These are phyloP conservation scores for Echeveria elegans DNA, from an alignment of 164 flowering plant species.

Conservation along the genomic window DNA sequence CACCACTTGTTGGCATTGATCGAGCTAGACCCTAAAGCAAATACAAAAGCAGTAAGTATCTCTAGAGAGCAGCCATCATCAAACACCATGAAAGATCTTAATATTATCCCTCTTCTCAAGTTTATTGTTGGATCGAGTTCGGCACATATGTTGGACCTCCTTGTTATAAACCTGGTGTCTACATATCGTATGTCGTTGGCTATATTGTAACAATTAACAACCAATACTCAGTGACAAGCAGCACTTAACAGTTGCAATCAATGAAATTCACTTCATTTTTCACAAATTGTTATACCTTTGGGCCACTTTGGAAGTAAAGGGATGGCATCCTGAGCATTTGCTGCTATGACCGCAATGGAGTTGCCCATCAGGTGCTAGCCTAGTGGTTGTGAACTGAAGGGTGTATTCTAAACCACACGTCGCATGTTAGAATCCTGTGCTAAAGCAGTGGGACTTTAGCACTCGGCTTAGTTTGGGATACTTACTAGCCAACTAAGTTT, in stretches of 20 bases:
- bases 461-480: slow-evolving; percentile 9
- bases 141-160: neutral
- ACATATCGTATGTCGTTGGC: neutral
- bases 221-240: no score
- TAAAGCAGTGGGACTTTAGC: no score
- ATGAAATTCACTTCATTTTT: no score
- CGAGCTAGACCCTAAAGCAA: slow-evolving; percentile 77
- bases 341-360: slow-evolving; percentile 95
- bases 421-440: no score
- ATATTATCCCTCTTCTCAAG: no score
- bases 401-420: no score
- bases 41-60: neutral
- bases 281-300: slow-evolving; percentile 44
- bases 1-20: slow-evolving; percentile 99
- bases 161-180: neutral
- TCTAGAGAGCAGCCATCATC: neutral
- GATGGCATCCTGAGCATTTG: slow-evolving; percentile 85
- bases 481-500: slow-evolving; percentile 84
- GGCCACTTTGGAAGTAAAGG: slow-evolving; percentile 79
- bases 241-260: neutral
- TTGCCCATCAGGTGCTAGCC: no score
- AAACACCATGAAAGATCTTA: neutral
- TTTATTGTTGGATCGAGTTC: neutral
- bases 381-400: no score
- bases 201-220: no score